A percentile compares a stretch with the other conserved stretches of the same genome.
phyloP scores from a whole-genome alignment of 441 rosid genomes.

The Raphanus hybrid region DNA sequence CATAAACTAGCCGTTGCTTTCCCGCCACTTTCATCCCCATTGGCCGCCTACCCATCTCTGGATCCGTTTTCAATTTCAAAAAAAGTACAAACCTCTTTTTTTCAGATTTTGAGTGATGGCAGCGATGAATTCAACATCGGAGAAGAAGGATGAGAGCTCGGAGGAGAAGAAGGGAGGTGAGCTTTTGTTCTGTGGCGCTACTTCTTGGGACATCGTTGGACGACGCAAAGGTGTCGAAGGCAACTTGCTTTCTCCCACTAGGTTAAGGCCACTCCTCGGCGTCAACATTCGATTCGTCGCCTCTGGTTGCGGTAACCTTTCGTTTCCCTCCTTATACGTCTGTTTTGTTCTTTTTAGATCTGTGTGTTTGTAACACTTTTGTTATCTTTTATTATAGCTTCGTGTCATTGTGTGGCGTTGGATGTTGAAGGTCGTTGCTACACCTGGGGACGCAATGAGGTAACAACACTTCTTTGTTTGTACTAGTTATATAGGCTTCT shows the following conservation, averaged over 20 bases:
- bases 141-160: conserved; percentile 51
- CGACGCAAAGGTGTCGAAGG: conserved; percentile 66
- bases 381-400: conserved; percentile 50
- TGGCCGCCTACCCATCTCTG: conserved; percentile 30
- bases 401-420: conserved; percentile 97
- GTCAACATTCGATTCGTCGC: conserved; percentile 80
- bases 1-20: conserved; percentile 55
- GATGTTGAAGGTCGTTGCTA: conserved; percentile 96
- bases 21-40: conserved; percentile 72
- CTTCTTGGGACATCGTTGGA: conserved; percentile 84
- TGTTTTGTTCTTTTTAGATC: neutral
- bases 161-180: conserved; percentile 82
- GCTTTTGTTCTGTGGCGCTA: conserved; percentile 87
- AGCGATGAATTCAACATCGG: conserved; percentile 47
- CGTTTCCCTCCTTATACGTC: neutral
- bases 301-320: conserved; percentile 73
- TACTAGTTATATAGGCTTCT: conserved; percentile 12
- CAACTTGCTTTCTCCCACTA: conserved; percentile 87
- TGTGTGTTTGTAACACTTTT: neutral
- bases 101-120: conserved; percentile 50
- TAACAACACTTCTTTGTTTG: conserved; percentile 28
- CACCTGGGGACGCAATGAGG: conserved; percentile 99
- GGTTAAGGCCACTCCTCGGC: conserved; percentile 88
- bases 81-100: conserved; percentile 20
- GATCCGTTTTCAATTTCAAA: conserved; percentile 45